Percentiles rank a stretch among this genome's conserved stretches.
Conservation (phyloP, 2,329 filamentous ascomycete species). For the Alternaria arbusti region DNA sequence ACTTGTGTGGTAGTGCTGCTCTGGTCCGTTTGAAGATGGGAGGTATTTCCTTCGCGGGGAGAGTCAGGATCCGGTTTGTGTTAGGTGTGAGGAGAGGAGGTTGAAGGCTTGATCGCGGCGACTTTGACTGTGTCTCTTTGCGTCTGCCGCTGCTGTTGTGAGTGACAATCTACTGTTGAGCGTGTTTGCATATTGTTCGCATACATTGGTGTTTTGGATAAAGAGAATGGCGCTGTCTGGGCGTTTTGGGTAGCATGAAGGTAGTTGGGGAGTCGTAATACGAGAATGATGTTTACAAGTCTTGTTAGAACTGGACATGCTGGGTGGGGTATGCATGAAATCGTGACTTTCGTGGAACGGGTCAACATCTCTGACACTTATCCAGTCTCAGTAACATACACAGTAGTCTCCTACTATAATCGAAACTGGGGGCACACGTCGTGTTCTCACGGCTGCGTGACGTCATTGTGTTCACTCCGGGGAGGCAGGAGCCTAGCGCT, state of each 20-base stretch:
- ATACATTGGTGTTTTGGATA: background rate
- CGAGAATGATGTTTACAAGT: background rate
- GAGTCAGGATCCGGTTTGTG: slow-evolving; percentile 66
- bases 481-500: background rate
- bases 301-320: too few relatives aligned
- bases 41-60: slow-evolving; percentile 68
- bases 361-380: too few relatives aligned
- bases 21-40: slow-evolving; percentile 66
- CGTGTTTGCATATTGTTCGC: background rate
- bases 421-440: too few relatives aligned
- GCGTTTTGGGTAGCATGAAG: background rate
- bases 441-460: too few relatives aligned
- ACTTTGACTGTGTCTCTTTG: background rate
- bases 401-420: too few relatives aligned
- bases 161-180: background rate
- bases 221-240: background rate
- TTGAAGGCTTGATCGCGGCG: slow-evolving; percentile 60
- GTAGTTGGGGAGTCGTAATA: background rate
- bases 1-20: slow-evolving; percentile 59
- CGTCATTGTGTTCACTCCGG: background rate
- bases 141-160: background rate
- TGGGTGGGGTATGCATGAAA: too few relatives aligned
- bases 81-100: slow-evolving; percentile 66
- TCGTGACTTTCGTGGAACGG: too few relatives aligned
- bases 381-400: too few relatives aligned